These are phyloP conservation scores for Immersiella caudata DNA, from an alignment of 495 filamentous ascomycete species.

Conservation along the genomic window DNA sequence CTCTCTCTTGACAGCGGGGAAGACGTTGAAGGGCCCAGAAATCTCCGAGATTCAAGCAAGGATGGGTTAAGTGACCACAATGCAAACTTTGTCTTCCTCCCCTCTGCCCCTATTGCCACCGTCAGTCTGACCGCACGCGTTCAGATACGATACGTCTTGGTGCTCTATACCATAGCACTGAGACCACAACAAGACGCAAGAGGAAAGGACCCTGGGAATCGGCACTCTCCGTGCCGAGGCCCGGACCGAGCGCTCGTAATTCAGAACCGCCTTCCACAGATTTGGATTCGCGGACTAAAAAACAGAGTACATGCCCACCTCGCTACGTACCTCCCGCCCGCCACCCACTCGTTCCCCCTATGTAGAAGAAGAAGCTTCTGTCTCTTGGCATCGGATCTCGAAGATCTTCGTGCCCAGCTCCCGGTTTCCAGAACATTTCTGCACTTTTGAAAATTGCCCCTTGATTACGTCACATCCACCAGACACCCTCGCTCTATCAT, in stretches of 20 bases:
- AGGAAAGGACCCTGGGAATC: slow-evolving; percentile 39
- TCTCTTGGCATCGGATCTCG: not conserved
- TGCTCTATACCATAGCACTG: slow-evolving; percentile 48
- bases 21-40: too few relatives aligned
- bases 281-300: slow-evolving; percentile 57
- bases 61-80: too few relatives aligned
- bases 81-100: not conserved
- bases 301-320: slow-evolving; percentile 51
- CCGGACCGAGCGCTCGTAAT: slow-evolving; percentile 46
- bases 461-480: slow-evolving; percentile 10
- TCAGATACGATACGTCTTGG: slow-evolving; percentile 57
- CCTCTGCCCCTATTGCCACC: not conserved
- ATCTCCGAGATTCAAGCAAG: too few relatives aligned
- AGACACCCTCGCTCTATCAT: not conserved
- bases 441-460: slow-evolving; percentile 1
- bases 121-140: slow-evolving; percentile 39
- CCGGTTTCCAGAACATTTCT: not conserved
- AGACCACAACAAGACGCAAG: slow-evolving; percentile 55
- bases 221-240: slow-evolving; percentile 29
- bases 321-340: not conserved
- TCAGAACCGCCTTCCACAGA: slow-evolving; percentile 55
- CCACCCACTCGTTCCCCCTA: not conserved
- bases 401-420: slow-evolving; percentile 1
- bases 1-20: too few relatives aligned
- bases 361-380: not conserved